Conservation (phyloP, 2,329 filamentous ascomycete species). For the Cryphonectria carpinicola region DNA sequence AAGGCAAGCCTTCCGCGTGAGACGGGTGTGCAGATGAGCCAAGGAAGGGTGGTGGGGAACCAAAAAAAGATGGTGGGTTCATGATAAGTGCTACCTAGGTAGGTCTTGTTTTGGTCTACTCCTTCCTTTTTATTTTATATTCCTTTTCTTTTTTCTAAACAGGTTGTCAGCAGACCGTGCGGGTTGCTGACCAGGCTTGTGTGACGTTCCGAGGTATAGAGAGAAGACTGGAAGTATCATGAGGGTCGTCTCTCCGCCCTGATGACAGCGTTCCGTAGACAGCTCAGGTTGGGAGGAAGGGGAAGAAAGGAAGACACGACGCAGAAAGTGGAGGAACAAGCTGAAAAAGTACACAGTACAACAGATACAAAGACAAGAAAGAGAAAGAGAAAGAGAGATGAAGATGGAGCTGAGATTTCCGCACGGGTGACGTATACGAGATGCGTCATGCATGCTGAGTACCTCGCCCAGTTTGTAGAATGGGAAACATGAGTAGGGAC, state of each 20-base stretch:
- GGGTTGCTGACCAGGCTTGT: not conserved
- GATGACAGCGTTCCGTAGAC: not conserved
- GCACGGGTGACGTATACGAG: conserved; percentile 17
- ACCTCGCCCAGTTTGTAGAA: conserved; percentile 19
- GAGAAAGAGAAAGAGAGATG: not conserved
- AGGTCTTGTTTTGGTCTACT: not conserved
- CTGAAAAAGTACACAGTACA: not conserved
- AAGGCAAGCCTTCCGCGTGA: not conserved
- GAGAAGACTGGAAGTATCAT: not conserved
- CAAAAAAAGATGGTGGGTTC: not conserved
- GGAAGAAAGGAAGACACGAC: no score
- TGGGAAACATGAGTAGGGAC: conserved; percentile 19
- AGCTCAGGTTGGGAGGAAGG: not conserved
- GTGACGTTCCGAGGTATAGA: not conserved
- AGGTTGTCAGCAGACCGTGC: not conserved
- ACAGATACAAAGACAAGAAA: not conserved
- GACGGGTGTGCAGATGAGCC: not conserved
- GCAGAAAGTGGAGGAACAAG: no score
- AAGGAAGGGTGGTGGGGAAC: not conserved
- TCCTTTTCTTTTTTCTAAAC: not conserved
- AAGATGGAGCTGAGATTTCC: conserved; percentile 6
- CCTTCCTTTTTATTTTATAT: no score
- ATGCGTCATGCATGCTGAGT: conserved; percentile 23
- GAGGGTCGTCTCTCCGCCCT: not conserved
- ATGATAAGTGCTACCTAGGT: not conserved